Conservation (phyloP, 148 eudicot genomes). For the Nepenthes mirabilis region DNA sequence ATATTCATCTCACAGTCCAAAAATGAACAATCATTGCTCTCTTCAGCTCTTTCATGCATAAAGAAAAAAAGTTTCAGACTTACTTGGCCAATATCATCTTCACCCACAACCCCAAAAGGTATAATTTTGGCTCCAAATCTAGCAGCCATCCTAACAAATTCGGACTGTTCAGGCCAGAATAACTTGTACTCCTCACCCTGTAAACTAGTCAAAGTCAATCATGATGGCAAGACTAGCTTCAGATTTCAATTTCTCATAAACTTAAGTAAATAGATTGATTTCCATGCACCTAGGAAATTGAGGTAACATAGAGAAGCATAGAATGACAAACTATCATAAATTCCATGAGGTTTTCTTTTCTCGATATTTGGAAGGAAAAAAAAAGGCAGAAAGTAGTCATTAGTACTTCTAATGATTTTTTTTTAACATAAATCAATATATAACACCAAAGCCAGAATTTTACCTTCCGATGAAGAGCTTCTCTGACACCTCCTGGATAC, state of each 20-base stretch:
- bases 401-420: not conserved
- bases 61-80: conserved; percentile 5
- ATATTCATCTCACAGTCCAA: too few species aligned
- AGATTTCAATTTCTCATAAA: not conserved
- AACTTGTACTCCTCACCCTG: conserved; percentile 74
- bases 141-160: conserved; percentile 76
- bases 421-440: not conserved
- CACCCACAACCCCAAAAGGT: conserved; percentile 83
- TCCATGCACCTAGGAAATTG: too few species aligned
- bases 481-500: conserved; percentile 77
- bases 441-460: not conserved
- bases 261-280: too few species aligned
- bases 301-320: too few species aligned
- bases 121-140: conserved; percentile 79
- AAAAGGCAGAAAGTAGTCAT: not conserved
- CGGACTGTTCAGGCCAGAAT: conserved; percentile 77
- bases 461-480: conserved; percentile 84
- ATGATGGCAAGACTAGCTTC: not conserved
- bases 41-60: too few species aligned
- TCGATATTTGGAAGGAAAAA: not conserved
- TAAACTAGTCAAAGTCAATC: not conserved
- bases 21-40: too few species aligned
- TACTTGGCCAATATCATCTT: conserved; percentile 66
- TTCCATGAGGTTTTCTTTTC: too few species aligned
- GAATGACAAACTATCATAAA: too few species aligned